Conservation (phyloP, 768 basidiomycete genomes). For the Psilocybe cubensis region DNA sequence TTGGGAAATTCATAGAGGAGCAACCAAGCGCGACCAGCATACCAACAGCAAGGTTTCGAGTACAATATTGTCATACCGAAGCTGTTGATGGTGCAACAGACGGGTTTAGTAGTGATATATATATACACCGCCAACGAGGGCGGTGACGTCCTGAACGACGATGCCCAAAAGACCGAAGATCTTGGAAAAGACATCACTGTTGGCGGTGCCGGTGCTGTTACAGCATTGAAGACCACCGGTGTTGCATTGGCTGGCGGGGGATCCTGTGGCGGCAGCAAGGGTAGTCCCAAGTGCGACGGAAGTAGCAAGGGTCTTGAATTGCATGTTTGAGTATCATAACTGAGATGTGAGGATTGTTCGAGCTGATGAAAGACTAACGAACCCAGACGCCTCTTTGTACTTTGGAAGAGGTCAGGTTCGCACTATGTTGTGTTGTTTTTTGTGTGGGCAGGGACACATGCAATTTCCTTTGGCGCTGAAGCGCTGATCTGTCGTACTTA, state of each 20-base stretch:
- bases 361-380: conserved; percentile 13
- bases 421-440: not conserved
- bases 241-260: conserved; percentile 21
- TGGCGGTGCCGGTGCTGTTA: conserved; percentile 14
- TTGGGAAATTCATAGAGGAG: conserved; percentile 74
- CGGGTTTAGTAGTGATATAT: conserved; percentile 13
- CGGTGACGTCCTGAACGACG: conserved; percentile 14
- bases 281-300: conserved; percentile 8
- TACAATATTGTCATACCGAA: too few species aligned
- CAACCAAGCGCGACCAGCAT: too few species aligned
- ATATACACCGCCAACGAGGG: conserved; percentile 17
- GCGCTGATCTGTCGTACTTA: not conserved
- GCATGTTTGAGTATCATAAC: conserved; percentile 11
- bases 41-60: too few species aligned
- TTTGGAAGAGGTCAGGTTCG: too few species aligned
- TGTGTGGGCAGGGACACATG: not conserved
- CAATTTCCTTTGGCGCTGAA: not conserved
- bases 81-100: conserved; percentile 9
- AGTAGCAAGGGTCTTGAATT: conserved; percentile 15
- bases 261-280: conserved; percentile 20
- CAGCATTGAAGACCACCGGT: conserved; percentile 29
- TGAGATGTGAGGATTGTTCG: conserved; percentile 12
- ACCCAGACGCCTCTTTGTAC: too few species aligned
- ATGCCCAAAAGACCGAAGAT: conserved; percentile 26
- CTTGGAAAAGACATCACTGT: conserved; percentile 3